Percentiles rank a stretch among this genome's conserved stretches.
These are phyloP conservation scores for Gossypium gossypioides DNA, from an alignment of 441 rosid genomes.

Conservation along the genomic window DNA sequence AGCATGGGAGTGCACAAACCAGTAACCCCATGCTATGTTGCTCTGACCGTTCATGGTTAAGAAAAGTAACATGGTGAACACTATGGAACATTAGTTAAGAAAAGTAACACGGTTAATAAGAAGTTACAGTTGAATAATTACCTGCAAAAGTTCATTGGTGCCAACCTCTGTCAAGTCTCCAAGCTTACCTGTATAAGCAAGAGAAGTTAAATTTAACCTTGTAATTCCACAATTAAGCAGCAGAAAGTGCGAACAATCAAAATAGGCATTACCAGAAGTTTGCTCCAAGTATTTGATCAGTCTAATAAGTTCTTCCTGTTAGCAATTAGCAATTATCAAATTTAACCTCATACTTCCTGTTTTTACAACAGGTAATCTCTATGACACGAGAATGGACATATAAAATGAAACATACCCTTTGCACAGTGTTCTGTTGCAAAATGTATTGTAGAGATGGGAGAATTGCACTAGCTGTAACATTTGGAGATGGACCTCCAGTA, in stretches of 20 bases:
- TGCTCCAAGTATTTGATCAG: constrained; percentile 72
- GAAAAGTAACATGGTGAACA: background rate
- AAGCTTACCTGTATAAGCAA: constrained; percentile 44
- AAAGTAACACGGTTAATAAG: background rate
- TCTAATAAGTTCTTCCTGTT: constrained; percentile 82
- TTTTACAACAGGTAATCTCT: background rate
- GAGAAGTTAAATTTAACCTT: constrained; percentile 13
- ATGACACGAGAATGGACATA: background rate
- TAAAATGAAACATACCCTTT: constrained; percentile 45
- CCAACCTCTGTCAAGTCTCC: constrained; percentile 42
- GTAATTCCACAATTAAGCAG: background rate
- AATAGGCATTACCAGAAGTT: constrained; percentile 49
- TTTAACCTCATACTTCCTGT: background rate
- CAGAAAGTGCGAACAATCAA: background rate
- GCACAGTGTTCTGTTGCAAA: constrained; percentile 70
- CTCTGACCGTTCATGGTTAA: no score
- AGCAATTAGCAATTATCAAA: constrained; percentile 12
- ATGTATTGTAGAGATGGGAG: constrained; percentile 71
- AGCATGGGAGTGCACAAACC: no score
- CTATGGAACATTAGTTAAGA: background rate
- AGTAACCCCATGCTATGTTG: no score
- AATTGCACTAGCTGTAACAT: constrained; percentile 34
- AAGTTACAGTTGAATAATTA: constrained; percentile 15
- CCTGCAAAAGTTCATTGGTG: constrained; percentile 55
- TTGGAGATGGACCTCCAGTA: constrained; percentile 38